phyloP scores from a whole-genome alignment of 75 land plant species.

The Chamaecyparis obtusa region DNA sequence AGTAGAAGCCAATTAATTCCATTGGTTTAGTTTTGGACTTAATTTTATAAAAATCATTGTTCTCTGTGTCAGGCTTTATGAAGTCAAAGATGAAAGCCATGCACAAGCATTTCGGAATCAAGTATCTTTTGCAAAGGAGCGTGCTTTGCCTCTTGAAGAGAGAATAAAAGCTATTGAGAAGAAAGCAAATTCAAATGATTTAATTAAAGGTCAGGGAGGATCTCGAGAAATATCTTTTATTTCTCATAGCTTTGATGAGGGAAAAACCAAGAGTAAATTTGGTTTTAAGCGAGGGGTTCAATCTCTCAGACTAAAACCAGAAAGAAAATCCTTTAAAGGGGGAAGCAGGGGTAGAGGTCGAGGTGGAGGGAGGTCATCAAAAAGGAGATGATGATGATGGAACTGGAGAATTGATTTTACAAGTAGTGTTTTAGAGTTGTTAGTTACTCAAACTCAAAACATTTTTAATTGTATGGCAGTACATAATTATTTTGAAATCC shows the following conservation, averaged over 20 bases:
- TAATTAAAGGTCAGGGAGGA: conserved; percentile 64
- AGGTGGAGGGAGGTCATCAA: conserved; percentile 10
- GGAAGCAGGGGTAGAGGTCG: conserved; percentile 25
- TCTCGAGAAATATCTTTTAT: conserved; percentile 81
- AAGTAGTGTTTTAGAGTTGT: background rate
- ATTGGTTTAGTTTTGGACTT: background rate
- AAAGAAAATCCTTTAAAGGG: conserved; percentile 28
- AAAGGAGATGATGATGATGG: background rate
- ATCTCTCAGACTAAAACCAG: conserved; percentile 59
- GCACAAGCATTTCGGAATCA: conserved; percentile 84
- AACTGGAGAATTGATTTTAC: background rate
- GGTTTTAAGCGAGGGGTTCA: conserved; percentile 73
- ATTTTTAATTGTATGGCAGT: background rate
- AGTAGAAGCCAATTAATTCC: background rate
- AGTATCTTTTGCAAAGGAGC: conserved; percentile 69
- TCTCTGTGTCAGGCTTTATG: conserved; percentile 40
- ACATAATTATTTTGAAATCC: background rate
- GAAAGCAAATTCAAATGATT: conserved; percentile 6
- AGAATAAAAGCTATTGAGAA: conserved; percentile 37
- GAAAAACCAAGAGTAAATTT: conserved; percentile 29
- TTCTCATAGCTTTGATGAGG: conserved; percentile 41
- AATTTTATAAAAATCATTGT: conserved; percentile 1
- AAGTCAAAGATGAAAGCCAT: conserved; percentile 89
- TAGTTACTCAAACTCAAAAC: background rate
- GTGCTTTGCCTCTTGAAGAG: conserved; percentile 75